Percentiles rank a stretch among this genome's conserved stretches.
Conservation (phyloP, 1,139 yeast genomes). For the Arxiozyma heterogenica region DNA sequence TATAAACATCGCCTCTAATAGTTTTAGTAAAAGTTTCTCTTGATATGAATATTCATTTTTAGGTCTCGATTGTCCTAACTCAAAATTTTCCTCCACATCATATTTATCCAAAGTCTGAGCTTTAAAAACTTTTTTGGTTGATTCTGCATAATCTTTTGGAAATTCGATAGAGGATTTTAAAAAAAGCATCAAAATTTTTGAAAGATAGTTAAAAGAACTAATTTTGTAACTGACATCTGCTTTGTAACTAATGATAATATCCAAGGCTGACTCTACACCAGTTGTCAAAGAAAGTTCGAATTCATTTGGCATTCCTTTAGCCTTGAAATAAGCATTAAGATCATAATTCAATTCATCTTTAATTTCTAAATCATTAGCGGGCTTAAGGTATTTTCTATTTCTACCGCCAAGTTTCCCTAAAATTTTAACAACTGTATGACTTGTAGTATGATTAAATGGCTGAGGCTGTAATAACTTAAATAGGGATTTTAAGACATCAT, state of each 20-base stretch:
- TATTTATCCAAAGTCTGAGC: constrained; percentile 4
- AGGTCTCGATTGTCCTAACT: constrained; percentile 36
- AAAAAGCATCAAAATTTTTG: constrained; percentile 58
- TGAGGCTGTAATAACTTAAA: constrained; percentile 89
- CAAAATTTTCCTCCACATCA: constrained; percentile 17
- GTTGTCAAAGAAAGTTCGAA: constrained; percentile 74
- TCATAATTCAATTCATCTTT: constrained; percentile 58
- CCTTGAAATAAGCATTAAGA: constrained; percentile 54
- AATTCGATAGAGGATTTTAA: constrained; percentile 51
- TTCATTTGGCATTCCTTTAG: constrained; percentile 56
- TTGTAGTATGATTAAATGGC: constrained; percentile 82
- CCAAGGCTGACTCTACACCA: constrained; percentile 65
- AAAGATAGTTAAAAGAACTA: constrained; percentile 68
- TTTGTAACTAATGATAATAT: constrained; percentile 58
- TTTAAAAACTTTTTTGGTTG: constrained; percentile 34
- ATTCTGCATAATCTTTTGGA: constrained; percentile 46
- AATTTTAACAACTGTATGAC: constrained; percentile 89
- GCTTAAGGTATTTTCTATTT: constrained; percentile 73
- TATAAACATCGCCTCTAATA: constrained; percentile 64
- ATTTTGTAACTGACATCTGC: constrained; percentile 58
- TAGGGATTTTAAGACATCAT: constrained; percentile 84
- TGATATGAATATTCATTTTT: constrained; percentile 46
- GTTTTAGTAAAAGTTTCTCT: constrained; percentile 38
- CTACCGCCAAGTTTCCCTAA: constrained; percentile 95
- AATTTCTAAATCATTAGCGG: constrained; percentile 55